Percentiles rank a stretch among this genome's conserved stretches.
Conservation (phyloP, 768 basidiomycete genomes). For the Lentinula edodes region DNA sequence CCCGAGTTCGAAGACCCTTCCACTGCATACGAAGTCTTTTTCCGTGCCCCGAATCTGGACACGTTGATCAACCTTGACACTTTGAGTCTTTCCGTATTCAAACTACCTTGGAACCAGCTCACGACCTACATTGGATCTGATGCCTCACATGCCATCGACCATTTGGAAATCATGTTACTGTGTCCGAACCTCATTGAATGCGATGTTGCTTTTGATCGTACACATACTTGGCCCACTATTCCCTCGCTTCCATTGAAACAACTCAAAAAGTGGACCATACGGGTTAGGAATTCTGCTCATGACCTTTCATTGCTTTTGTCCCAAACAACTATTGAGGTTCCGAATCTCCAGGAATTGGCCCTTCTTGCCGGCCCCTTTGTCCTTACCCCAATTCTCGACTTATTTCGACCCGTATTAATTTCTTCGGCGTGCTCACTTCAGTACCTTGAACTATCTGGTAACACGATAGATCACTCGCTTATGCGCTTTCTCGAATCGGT, state of each 20-base stretch:
- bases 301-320: not conserved
- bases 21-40: not conserved
- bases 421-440: not conserved
- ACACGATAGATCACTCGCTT: not conserved
- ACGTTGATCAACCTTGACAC: not conserved
- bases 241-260: not conserved
- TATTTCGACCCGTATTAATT: not conserved
- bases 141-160: not conserved
- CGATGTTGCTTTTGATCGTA: not conserved
- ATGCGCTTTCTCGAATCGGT: not conserved
- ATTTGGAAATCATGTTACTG: not conserved
- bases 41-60: not conserved
- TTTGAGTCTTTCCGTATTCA: not conserved
- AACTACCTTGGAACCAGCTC: constrained; percentile 2
- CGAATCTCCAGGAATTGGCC: not conserved
- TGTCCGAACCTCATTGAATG: constrained; percentile 1
- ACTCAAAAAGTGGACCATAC: not conserved
- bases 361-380: not conserved
- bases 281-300: not conserved
- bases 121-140: constrained; percentile 1
- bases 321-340: not conserved
- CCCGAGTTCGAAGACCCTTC: not conserved
- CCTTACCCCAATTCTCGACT: not conserved
- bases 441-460: not conserved
- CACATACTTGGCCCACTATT: not conserved